These are phyloP conservation scores for Penicillium sp. DNA, from an alignment of 2,329 filamentous ascomycete genomes.

Conservation along the genomic window DNA sequence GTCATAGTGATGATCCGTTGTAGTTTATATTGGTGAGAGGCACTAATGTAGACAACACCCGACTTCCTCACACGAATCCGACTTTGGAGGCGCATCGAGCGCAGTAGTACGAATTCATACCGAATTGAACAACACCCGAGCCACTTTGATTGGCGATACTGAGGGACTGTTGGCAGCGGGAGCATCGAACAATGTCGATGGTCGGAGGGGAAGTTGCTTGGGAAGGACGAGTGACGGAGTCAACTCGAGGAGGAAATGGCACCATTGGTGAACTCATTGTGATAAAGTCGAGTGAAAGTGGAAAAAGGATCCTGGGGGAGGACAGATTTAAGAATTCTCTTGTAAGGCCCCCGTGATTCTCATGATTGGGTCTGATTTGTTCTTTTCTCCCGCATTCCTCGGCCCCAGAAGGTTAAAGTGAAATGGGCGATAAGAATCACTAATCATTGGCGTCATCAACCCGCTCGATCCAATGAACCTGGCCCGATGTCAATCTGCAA, in stretches of 20 bases:
- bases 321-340: too few species aligned
- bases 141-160: conserved; percentile 37
- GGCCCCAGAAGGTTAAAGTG: neutral
- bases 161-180: conserved; percentile 45
- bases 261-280: conserved; percentile 37
- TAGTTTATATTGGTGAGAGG: too few species aligned
- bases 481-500: neutral
- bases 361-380: too few species aligned
- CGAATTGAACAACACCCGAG: conserved; percentile 41
- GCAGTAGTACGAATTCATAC: conserved; percentile 48
- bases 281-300: too few species aligned
- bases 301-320: too few species aligned
- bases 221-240: conserved; percentile 19
- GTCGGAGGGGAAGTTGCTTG: conserved; percentile 21
- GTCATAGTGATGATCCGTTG: neutral
- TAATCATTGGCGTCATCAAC: too few species aligned
- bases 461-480: neutral
- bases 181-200: conserved; percentile 45
- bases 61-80: conserved; percentile 38
- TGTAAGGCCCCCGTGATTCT: neutral
- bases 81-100: conserved; percentile 43
- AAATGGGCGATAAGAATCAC: neutral
- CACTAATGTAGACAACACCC: too few species aligned
- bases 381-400: too few species aligned
- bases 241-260: conserved; percentile 25